These are phyloP conservation scores for Leucosporidium scottii DNA, from an alignment of 768 basidiomycete genomes.

Conservation along the genomic window DNA sequence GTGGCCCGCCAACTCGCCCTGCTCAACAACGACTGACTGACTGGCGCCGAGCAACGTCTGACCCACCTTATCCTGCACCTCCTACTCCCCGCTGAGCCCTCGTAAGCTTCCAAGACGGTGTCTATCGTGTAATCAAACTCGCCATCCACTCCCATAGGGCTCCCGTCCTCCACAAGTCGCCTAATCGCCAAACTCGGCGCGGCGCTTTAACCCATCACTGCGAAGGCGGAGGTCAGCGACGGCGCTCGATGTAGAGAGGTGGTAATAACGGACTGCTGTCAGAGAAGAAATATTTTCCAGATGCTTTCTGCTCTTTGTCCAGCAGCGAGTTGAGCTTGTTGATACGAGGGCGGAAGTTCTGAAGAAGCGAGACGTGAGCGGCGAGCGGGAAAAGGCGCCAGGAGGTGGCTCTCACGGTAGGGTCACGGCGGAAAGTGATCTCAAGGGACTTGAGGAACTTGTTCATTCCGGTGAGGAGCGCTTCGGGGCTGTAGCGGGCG, in stretches of 20 bases:
- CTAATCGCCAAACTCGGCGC: too few species aligned
- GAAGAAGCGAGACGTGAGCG: not conserved
- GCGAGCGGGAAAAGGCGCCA: not conserved
- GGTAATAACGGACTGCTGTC: not conserved
- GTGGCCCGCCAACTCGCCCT: too few species aligned
- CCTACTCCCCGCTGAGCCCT: too few species aligned
- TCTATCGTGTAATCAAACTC: too few species aligned
- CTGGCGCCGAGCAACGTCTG: too few species aligned
- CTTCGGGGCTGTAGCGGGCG: constrained; percentile 63
- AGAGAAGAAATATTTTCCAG: constrained; percentile 22
- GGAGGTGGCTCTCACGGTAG: not conserved
- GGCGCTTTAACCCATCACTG: too few species aligned
- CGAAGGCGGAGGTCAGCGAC: too few species aligned
- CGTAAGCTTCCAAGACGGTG: too few species aligned
- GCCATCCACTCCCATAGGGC: too few species aligned
- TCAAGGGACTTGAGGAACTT: constrained; percentile 89
- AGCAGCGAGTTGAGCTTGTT: constrained; percentile 48
- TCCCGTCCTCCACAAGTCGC: too few species aligned
- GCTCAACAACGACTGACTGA: too few species aligned
- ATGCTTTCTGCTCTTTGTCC: constrained; percentile 37
- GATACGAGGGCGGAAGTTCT: constrained; percentile 37
- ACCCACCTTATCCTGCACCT: too few species aligned
- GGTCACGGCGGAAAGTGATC: constrained; percentile 93
- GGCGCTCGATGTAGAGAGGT: not conserved
- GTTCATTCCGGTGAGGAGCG: constrained; percentile 94